phyloP scores from a whole-genome alignment of 2,329 filamentous ascomycete species.

The Verticillium zaregamsianum region DNA sequence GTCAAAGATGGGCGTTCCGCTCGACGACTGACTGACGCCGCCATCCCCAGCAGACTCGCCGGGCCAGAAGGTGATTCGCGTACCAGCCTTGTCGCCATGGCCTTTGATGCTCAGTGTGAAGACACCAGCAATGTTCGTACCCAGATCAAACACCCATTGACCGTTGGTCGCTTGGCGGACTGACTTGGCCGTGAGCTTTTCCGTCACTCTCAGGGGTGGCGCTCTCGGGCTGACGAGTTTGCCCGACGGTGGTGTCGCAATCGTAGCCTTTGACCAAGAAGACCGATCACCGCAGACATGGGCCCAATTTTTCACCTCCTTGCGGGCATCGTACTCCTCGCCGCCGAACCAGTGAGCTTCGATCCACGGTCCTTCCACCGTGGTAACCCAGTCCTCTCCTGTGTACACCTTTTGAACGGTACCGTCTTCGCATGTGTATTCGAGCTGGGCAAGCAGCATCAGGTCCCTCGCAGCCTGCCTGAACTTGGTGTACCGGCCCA shows the following conservation, averaged over 20 bases:
- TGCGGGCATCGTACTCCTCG: slow-evolving; percentile 10
- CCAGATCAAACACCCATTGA: too few species aligned
- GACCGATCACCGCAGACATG: not conserved
- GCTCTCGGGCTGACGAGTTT: not conserved
- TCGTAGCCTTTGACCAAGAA: slow-evolving; percentile 3
- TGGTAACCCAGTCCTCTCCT: slow-evolving; percentile 6
- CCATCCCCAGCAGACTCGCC: too few species aligned
- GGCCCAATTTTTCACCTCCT: slow-evolving; percentile 5
- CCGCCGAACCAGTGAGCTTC: slow-evolving; percentile 11
- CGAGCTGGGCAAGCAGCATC: slow-evolving; percentile 11
- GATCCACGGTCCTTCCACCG: slow-evolving; percentile 5
- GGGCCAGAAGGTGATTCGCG: too few species aligned
- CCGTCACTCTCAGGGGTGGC: too few species aligned
- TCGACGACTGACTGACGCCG: too few species aligned
- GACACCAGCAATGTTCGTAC: too few species aligned
- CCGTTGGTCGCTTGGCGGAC: too few species aligned
- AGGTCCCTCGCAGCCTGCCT: slow-evolving; percentile 1
- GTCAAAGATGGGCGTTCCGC: too few species aligned
- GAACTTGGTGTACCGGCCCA: slow-evolving; percentile 10
- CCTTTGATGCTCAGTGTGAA: too few species aligned
- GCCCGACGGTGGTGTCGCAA: not conserved
- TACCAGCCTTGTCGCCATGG: too few species aligned
- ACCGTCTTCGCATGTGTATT: slow-evolving; percentile 8
- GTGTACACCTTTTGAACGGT: not conserved
- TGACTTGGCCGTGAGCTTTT: too few species aligned